Percentiles rank a stretch among this genome's conserved stretches.
phyloP scores from a whole-genome alignment of 306 rosid genomes.

The Citrullus mucosospermus region DNA sequence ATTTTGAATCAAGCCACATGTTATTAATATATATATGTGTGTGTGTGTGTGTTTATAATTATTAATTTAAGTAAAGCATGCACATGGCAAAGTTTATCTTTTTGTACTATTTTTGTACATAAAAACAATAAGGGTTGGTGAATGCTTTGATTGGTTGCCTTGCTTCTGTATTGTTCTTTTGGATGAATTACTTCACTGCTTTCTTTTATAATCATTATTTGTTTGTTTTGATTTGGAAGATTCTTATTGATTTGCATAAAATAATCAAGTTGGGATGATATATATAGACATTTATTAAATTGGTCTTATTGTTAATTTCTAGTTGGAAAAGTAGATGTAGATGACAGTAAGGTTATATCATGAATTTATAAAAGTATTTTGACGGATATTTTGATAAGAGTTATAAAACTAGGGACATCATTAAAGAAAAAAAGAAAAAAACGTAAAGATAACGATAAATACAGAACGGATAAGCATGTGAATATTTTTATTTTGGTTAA shows the following conservation, averaged over 20 bases:
- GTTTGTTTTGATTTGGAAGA: conserved; percentile 1
- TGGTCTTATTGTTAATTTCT: not conserved
- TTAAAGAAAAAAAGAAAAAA: too few relatives aligned
- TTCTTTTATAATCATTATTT: not conserved
- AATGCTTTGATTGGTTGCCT: not conserved
- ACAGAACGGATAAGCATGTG: not conserved
- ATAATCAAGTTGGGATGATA: not conserved
- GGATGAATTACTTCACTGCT: not conserved
- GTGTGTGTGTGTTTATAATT: not conserved
- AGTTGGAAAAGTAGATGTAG: not conserved
- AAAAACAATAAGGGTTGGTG: not conserved
- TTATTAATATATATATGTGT: not conserved
- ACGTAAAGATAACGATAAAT: not conserved
- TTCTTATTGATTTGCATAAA: not conserved
- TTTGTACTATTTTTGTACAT: not conserved
- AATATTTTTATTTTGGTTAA: too few relatives aligned
- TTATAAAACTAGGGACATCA: too few relatives aligned
- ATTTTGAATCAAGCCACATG: not conserved
- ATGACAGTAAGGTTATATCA: not conserved
- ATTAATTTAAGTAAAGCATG: not conserved
- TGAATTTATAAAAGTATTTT: too few relatives aligned
- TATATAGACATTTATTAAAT: not conserved
- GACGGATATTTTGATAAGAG: not conserved
- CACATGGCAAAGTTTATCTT: not conserved
- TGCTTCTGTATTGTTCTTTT: not conserved